Percentiles rank a stretch among this genome's conserved stretches.
phyloP scores from a whole-genome alignment of 306 rosid species.

The Trifolium fragiferum region DNA sequence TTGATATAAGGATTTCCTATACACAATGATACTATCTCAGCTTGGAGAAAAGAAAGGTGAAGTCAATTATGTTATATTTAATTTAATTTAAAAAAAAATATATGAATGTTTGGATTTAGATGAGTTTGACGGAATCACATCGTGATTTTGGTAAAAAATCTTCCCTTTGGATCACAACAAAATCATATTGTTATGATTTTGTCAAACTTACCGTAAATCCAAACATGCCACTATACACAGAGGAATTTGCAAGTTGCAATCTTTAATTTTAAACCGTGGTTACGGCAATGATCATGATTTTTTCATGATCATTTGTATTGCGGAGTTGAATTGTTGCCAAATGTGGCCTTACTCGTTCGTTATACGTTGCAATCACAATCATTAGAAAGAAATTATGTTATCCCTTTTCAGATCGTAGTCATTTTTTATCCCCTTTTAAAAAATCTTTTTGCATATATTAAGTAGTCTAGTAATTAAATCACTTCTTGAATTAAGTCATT shows the following conservation, averaged over 20 bases:
- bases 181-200: not conserved
- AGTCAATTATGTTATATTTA: not conserved
- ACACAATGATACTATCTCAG: not conserved
- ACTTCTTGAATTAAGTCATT: no score
- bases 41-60: constrained; percentile 39
- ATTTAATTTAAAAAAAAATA: not conserved
- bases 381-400: no score
- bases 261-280: not conserved
- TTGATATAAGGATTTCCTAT: constrained; percentile 20
- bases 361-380: not conserved
- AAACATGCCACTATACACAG: not conserved
- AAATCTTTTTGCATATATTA: not conserved
- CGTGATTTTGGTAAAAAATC: not conserved
- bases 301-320: not conserved
- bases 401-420: not conserved
- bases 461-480: not conserved
- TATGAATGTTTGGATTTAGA: not conserved
- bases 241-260: not conserved
- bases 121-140: not conserved
- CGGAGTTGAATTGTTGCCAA: no score
- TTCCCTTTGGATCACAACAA: not conserved
- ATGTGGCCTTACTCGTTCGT: no score
- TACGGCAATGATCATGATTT: no score
- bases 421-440: no score
- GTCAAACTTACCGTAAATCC: not conserved